Evolutionary conservation across 768 basidiomycete genomes (phyloP).

Genomic region (Termitomyces sp.): DNA sequence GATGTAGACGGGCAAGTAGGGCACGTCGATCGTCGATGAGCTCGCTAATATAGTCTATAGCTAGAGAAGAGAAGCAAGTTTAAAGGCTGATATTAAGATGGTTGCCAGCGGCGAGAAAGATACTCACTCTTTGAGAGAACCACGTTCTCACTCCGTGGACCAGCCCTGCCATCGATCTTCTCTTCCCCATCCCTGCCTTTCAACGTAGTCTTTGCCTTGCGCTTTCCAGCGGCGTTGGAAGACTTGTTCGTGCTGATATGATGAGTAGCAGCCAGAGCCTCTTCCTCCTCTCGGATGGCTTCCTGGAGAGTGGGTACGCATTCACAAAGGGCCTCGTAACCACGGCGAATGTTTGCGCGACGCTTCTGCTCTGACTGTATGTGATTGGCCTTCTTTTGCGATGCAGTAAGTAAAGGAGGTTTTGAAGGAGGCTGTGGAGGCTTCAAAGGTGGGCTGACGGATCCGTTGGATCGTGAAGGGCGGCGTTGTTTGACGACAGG

Average conservation of each 20-base stretch:
- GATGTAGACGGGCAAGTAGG: constrained; percentile 53
- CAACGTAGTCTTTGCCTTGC: constrained; percentile 43
- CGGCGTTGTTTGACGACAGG: constrained; percentile 7
- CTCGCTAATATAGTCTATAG: constrained; percentile 78
- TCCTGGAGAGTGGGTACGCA: constrained; percentile 77
- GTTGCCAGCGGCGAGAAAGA: not conserved
- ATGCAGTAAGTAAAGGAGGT: constrained; percentile 60
- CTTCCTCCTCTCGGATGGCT: constrained; percentile 75
- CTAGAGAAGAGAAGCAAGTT: constrained; percentile 30
- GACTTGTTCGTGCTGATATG: constrained; percentile 15
- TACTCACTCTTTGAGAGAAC: constrained; percentile 82
- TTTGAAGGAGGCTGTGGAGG: constrained; percentile 20
- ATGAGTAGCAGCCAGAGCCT: constrained; percentile 26
- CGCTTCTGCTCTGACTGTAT: constrained; percentile 94
- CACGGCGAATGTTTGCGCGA: constrained; percentile 82
- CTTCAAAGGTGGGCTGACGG: constrained; percentile 3
- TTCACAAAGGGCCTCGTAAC: constrained; percentile 85
- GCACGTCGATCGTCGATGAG: constrained; percentile 55
- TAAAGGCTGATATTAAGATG: not conserved
- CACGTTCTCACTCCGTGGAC: constrained; percentile 87
- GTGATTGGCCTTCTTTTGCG: constrained; percentile 91
- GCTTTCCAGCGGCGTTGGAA: constrained; percentile 21
- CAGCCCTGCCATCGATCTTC: constrained; percentile 76
- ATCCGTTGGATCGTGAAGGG: constrained; percentile 2
- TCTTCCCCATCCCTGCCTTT: constrained; percentile 41